A percentile compares a stretch with the other conserved stretches of the same genome.
Conservation (phyloP, 768 basidiomycete genomes). For the Boletus tomentosulus region DNA sequence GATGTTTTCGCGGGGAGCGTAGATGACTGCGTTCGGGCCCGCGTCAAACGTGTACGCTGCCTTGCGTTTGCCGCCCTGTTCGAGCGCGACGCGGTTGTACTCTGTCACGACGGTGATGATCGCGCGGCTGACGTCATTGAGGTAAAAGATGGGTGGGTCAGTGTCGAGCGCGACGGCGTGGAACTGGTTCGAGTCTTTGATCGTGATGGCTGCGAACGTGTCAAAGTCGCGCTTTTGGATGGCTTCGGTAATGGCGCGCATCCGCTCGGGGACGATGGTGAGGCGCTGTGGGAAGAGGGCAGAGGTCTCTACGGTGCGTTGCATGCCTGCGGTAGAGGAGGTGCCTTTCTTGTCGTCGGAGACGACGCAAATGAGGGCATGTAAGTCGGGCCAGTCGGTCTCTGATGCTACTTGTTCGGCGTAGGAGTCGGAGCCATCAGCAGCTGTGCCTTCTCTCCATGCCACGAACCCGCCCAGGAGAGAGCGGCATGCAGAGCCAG, state of each 20-base stretch:
- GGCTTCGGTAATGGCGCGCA: conserved; percentile 76
- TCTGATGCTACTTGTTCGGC: conserved; percentile 84
- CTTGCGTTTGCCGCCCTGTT: conserved; percentile 53
- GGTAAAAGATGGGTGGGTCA: conserved; percentile 96
- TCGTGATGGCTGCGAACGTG: conserved; percentile 85
- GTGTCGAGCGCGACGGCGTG: conserved; percentile 98
- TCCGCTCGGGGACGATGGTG: conserved; percentile 83
- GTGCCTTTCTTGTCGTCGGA: conserved; percentile 96
- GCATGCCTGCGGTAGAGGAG: conserved; percentile 94
- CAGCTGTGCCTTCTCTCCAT: conserved; percentile 59
- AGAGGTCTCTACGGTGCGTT: conserved; percentile 93
- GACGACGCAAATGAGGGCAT: conserved; percentile 97
- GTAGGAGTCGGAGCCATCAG: conserved; percentile 79
- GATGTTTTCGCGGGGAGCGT: conserved; percentile 74
- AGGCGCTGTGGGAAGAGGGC: conserved; percentile 86
- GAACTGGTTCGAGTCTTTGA: conserved; percentile 98
- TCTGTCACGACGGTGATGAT: conserved; percentile 90
- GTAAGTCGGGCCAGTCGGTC: conserved; percentile 90
- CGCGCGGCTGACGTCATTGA: conserved; percentile 95
- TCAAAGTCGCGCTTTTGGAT: conserved; percentile 82
- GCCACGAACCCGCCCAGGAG: conserved; percentile 97
- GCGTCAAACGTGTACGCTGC: conserved; percentile 99
- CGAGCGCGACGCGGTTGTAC: conserved; percentile 78
- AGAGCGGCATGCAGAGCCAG: conserved; percentile 96
- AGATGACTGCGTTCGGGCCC: conserved; percentile 98